Evolutionary conservation across 768 basidiomycete genomes (phyloP).

Genomic region (Boletus coccyginus): DNA sequence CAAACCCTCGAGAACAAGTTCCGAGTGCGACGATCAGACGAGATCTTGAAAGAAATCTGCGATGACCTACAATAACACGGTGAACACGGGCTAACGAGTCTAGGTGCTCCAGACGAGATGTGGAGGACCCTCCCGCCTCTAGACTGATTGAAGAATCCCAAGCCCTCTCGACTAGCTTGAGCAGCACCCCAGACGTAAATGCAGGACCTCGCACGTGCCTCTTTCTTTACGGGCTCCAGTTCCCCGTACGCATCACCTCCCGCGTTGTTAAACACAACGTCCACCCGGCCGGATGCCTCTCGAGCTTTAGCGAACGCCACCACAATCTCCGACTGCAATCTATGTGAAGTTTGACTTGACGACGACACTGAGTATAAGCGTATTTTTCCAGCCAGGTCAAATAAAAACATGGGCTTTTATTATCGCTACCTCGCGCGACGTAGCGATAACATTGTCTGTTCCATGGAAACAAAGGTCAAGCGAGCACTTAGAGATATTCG

Average conservation of each 20-base stretch:
- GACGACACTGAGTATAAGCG: neutral
- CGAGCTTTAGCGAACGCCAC: neutral
- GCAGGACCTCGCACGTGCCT: too few species aligned
- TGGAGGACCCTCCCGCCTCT: too few species aligned
- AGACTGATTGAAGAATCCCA: neutral
- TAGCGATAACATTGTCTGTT: neutral
- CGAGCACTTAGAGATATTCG: neutral
- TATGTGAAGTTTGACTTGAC: neutral
- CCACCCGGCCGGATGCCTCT: neutral
- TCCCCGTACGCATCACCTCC: neutral
- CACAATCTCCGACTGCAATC: too few species aligned
- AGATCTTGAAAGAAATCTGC: neutral
- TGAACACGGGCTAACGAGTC: neutral
- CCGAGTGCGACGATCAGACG: neutral
- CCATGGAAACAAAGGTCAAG: neutral
- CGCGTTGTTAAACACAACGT: neutral
- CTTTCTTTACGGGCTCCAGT: neutral
- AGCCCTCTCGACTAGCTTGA: neutral
- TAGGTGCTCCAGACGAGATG: too few species aligned
- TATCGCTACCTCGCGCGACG: too few species aligned
- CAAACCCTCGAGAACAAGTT: too few species aligned
- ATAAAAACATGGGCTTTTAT: too few species aligned
- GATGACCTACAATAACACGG: neutral
- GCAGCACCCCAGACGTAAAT: neutral
- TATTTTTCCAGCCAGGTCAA: neutral